Base-by-base conservation (phyloP, 2,329 filamentous ascomycete species). In the Sclerotinia trifoliorum region DNA sequence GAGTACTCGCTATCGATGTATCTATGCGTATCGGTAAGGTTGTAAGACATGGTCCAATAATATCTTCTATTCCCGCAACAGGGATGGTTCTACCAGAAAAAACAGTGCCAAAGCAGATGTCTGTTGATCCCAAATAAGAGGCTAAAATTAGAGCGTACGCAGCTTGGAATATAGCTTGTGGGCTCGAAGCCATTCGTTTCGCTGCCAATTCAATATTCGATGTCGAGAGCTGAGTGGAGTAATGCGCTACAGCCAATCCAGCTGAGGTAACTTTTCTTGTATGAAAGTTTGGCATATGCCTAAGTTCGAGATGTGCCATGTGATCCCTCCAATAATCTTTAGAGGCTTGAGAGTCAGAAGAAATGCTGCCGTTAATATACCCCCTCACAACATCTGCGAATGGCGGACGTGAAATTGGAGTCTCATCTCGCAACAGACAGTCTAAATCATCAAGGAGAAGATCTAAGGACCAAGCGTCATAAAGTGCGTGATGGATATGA, bases 391-490 rank as follows among this genome's bases (percentile, higher is more conserved):
- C 79, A 0, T 83, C 75, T 0, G 82, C 79, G 73, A 92, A 96
- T 35, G 87, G 82, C 0, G 87, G 85, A 39, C 88, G 82, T 1
- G 73, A 54, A 42, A 56, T 42, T 26, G 67, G 65, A 24, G 61
- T 6, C 32, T 68, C 46, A 10, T 52, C 62, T n/a, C 32, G 19
- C 11, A 78, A 63, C 11, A 90, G 72, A 0, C 74, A 75, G 5
- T 84, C 81, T 5, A 96, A 79, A 76, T 97, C 92, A 35, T 84
- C 80, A 19, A 92, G 76, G 0, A 96, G 78, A 42, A 94, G 81
- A 64, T 97, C 90, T 75, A 93, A 84, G 0, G 93, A 94, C 94
- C 94, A 97, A n/a, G 93, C 94, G 78, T 97, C 94, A 75, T 96
- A 97, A 0, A 96, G 77, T 0, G 92, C 88, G 78, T 97, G 94